Evolutionary conservation across 2,329 filamentous ascomycete species (phyloP).

Genomic region (Talaromyces islandicus): DNA sequence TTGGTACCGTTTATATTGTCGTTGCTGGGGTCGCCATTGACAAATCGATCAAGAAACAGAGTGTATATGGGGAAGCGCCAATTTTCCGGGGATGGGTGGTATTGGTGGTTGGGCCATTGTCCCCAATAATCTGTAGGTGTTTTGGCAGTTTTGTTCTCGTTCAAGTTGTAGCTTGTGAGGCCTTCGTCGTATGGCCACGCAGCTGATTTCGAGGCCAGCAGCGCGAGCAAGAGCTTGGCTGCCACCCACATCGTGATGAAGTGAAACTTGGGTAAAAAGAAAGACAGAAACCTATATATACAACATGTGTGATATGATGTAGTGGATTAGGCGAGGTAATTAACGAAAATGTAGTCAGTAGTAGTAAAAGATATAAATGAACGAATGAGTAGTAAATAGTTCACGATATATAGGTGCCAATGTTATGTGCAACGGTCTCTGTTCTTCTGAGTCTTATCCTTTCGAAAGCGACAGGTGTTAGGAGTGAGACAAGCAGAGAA

Average conservation of each 20-base stretch:
- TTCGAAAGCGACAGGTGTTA: background rate
- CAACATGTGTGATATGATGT: conserved; percentile 2
- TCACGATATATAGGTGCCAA: background rate
- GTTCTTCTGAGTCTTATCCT: background rate
- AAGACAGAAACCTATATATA: background rate
- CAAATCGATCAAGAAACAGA: conserved; percentile 58
- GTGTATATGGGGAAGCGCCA: conserved; percentile 64
- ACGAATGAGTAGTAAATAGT: background rate
- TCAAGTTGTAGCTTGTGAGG: conserved; percentile 54
- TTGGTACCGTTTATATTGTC: conserved; percentile 57
- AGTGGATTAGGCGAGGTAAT: background rate
- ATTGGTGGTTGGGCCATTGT: conserved; percentile 49
- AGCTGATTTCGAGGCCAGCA: conserved; percentile 19
- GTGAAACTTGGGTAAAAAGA: background rate
- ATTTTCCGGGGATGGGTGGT: conserved; percentile 51
- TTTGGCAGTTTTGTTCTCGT: conserved; percentile 52
- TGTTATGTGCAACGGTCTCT: background rate
- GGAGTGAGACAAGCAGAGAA: background rate
- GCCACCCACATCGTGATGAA: conserved; percentile 8
- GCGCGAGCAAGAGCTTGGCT: conserved; percentile 19
- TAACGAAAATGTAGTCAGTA: background rate
- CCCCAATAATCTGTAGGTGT: conserved; percentile 55
- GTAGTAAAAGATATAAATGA: background rate
- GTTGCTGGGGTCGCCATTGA: conserved; percentile 60
- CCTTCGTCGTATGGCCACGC: conserved; percentile 45